These are phyloP conservation scores for Meyerozyma guilliermondii DNA, from an alignment of 1,139 yeast genomes.

Conservation along the genomic window DNA sequence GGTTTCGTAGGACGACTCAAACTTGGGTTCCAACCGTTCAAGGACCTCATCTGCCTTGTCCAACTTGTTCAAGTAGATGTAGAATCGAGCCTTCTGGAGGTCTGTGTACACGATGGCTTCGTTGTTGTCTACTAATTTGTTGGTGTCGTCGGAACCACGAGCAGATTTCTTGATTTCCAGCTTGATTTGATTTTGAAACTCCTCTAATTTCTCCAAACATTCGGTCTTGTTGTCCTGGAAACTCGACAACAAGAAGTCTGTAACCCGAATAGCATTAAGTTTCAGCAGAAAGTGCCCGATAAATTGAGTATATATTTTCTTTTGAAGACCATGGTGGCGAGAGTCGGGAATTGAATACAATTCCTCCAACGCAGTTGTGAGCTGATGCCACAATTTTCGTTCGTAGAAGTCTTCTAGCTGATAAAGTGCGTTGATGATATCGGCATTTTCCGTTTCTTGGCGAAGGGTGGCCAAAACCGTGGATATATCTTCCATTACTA, in stretches of 20 bases:
- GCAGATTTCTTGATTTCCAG: constrained; percentile 20
- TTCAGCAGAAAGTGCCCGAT: constrained; percentile 62
- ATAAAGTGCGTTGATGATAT: constrained; percentile 58
- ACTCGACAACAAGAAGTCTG: constrained; percentile 61
- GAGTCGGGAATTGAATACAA: constrained; percentile 49
- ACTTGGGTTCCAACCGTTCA: constrained; percentile 52
- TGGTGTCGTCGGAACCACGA: constrained; percentile 32
- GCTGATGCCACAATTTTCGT: constrained; percentile 73
- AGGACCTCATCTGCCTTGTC: constrained; percentile 66
- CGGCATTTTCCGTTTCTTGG: constrained; percentile 60
- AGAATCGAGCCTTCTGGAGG: constrained; percentile 73
- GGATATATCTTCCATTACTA: constrained; percentile 32
- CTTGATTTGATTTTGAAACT: constrained; percentile 46
- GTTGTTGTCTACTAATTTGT: constrained; percentile 30
- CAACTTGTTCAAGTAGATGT: constrained; percentile 53
- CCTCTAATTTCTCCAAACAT: constrained; percentile 50
- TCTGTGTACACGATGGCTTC: constrained; percentile 56
- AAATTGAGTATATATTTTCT: constrained; percentile 69
- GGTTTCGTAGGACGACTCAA: constrained; percentile 35
- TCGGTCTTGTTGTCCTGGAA: constrained; percentile 36
- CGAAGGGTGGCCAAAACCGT: constrained; percentile 70
- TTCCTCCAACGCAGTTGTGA: constrained; percentile 63
- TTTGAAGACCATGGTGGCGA: constrained; percentile 40
- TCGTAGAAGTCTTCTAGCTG: constrained; percentile 85
- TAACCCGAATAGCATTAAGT: constrained; percentile 74